phyloP scores from a whole-genome alignment of 1,284 basidiomycete genomes.

The Sanghuangporus sanghuang region DNA sequence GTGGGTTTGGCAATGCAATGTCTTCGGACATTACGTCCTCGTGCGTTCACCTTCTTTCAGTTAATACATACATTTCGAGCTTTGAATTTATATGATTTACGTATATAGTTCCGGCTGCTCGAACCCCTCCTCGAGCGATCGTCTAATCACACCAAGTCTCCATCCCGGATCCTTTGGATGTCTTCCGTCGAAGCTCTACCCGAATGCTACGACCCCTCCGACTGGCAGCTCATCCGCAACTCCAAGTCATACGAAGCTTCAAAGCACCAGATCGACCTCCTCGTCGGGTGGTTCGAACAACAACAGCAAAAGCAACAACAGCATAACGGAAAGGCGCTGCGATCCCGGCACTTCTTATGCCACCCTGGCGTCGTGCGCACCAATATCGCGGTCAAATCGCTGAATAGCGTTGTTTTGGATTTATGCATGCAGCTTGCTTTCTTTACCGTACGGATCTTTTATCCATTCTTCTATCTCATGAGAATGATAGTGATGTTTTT shows the following conservation, averaged over 20 bases:
- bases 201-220: constrained; percentile 50
- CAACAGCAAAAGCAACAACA: constrained; percentile 14
- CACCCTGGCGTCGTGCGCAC: constrained; percentile 76
- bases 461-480: background rate
- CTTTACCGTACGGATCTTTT: constrained; percentile 57
- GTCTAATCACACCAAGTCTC: constrained; percentile 21
- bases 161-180: constrained; percentile 75
- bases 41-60: constrained; percentile 40
- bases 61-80: background rate
- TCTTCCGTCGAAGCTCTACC: constrained; percentile 67
- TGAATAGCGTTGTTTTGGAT: constrained; percentile 46
- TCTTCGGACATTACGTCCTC: constrained; percentile 79
- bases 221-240: constrained; percentile 70
- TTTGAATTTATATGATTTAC: background rate
- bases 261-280: constrained; percentile 79
- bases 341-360: constrained; percentile 56
- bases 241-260: constrained; percentile 64
- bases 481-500: background rate
- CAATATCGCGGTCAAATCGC: constrained; percentile 46
- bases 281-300: constrained; percentile 55
- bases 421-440: constrained; percentile 56
- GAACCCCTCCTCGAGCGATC: constrained; percentile 37
- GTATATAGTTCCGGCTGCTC: constrained; percentile 51
- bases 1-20: constrained; percentile 81
- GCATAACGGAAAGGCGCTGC: constrained; percentile 14